Evolutionary conservation across 805 yeast species (phyloP).

Genomic region (Priceomyces carsonii): DNA sequence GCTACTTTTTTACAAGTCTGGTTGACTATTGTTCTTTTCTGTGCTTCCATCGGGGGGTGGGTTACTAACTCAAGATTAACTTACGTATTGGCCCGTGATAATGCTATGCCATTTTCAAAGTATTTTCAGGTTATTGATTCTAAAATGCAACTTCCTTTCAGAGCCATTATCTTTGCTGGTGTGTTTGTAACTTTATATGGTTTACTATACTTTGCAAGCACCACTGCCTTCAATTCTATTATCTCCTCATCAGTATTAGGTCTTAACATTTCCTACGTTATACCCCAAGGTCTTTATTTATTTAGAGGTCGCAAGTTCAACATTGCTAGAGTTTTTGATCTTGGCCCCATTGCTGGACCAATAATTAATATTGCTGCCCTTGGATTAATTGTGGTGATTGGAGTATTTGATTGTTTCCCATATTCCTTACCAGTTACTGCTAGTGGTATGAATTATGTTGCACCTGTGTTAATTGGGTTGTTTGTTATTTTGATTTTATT

Average conservation of each 20-base stretch:
- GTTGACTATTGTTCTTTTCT: constrained; percentile 35
- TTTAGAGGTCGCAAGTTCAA: constrained; percentile 38
- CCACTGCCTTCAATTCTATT: constrained; percentile 42
- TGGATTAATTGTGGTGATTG: constrained; percentile 36
- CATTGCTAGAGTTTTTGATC: constrained; percentile 43
- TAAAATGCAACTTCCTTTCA: constrained; percentile 38
- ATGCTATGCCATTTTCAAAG: constrained; percentile 43
- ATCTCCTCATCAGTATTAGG: constrained; percentile 36
- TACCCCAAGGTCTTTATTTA: constrained; percentile 35
- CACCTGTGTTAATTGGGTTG: too few species aligned
- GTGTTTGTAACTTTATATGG: constrained; percentile 37
- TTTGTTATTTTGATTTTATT: too few species aligned
- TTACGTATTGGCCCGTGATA: constrained; percentile 46
- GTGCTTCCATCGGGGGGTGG: constrained; percentile 41
- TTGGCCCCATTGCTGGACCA: constrained; percentile 38
- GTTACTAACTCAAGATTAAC: constrained; percentile 47
- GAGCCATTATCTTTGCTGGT: constrained; percentile 40
- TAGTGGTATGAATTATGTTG: constrained; percentile 1
- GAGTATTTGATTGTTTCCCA: constrained; percentile 42
- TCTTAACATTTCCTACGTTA: constrained; percentile 35
- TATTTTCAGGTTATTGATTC: constrained; percentile 38
- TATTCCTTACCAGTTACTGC: constrained; percentile 3
- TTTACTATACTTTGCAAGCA: constrained; percentile 34
- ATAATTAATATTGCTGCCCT: constrained; percentile 34
- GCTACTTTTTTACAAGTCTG: constrained; percentile 37